phyloP scores from a whole-genome alignment of 345 rosid genomes.

The Arabis alpina region DNA sequence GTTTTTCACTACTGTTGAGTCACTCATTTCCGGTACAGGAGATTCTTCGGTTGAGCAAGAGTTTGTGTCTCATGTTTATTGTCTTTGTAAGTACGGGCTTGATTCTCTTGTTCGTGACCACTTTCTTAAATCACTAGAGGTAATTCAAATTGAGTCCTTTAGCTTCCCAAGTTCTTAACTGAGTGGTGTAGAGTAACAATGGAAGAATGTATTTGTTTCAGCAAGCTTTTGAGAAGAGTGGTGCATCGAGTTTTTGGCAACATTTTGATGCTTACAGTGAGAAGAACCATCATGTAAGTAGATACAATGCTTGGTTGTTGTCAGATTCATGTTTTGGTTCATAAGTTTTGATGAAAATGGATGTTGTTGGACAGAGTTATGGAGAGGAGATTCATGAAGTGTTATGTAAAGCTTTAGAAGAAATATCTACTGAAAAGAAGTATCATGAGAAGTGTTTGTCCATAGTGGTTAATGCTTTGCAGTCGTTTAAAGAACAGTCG shows the following conservation, averaged over 20 bases:
- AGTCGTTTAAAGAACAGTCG: slow-evolving; percentile 48
- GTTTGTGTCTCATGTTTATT: slow-evolving; percentile 55
- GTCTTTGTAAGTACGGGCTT: slow-evolving; percentile 76
- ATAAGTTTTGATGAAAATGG: slow-evolving; percentile 9
- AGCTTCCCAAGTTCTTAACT: background rate
- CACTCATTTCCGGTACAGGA: slow-evolving; percentile 58
- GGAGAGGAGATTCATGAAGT: slow-evolving; percentile 65
- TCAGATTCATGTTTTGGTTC: background rate
- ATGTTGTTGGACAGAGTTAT: slow-evolving; percentile 42
- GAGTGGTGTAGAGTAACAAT: no score
- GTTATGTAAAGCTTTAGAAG: slow-evolving; percentile 71
- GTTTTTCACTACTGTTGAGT: slow-evolving; percentile 58
- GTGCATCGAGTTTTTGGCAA: slow-evolving; percentile 69
- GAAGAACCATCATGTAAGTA: slow-evolving; percentile 47
- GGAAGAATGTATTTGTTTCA: slow-evolving; percentile 38
- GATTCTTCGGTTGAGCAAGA: slow-evolving; percentile 49
- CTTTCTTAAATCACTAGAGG: slow-evolving; percentile 76
- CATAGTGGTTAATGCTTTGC: slow-evolving; percentile 61
- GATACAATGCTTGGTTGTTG: slow-evolving; percentile 13
- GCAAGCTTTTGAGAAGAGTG: slow-evolving; percentile 66
- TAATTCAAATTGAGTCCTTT: slow-evolving; percentile 8
- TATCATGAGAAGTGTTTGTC: slow-evolving; percentile 78
- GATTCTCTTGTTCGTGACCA: slow-evolving; percentile 72
- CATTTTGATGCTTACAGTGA: slow-evolving; percentile 63
- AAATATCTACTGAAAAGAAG: slow-evolving; percentile 57